These are phyloP conservation scores for Diaporthe sp. DNA, from an alignment of 2,329 filamentous ascomycete genomes.

Conservation along the genomic window DNA sequence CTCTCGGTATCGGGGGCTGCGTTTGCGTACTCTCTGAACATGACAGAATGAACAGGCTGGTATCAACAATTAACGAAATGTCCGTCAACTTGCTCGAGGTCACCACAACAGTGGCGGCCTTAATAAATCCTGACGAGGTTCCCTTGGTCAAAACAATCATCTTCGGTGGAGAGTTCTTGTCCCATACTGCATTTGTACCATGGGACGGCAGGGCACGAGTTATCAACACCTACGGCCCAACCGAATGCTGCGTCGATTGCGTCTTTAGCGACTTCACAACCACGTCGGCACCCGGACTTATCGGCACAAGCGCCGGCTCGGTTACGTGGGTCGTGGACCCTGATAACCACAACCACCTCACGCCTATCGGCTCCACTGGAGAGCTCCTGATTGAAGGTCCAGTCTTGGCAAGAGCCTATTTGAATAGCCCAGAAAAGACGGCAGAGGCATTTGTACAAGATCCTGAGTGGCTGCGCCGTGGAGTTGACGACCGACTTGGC, in stretches of 20 bases:
- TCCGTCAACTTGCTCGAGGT: constrained; percentile 39
- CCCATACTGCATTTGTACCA: constrained; percentile 8
- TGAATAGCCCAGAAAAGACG: background rate
- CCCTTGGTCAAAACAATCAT: constrained; percentile 23
- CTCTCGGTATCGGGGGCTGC: constrained; percentile 48
- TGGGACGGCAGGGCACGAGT: constrained; percentile 64
- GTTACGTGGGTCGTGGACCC: constrained; percentile 6
- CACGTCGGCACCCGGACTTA: background rate
- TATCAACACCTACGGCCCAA: constrained; percentile 48
- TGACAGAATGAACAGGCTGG: constrained; percentile 54
- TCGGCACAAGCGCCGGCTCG: background rate
- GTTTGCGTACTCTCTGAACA: constrained; percentile 55
- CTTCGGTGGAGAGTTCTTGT: background rate
- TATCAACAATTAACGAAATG: constrained; percentile 41
- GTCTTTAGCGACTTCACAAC: background rate
- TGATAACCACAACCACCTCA: background rate
- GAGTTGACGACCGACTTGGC: background rate
- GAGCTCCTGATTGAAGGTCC: background rate
- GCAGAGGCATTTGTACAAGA: background rate
- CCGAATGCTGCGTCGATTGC: constrained; percentile 9
- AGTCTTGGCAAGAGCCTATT: background rate
- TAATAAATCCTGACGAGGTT: constrained; percentile 31
- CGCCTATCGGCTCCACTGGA: background rate
- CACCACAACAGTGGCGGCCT: constrained; percentile 31
- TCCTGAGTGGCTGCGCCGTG: background rate